Percentiles rank a stretch among this genome's conserved stretches.
Conservation (phyloP, 805 yeast genomes). For the Sugiyamaella marilandica region DNA sequence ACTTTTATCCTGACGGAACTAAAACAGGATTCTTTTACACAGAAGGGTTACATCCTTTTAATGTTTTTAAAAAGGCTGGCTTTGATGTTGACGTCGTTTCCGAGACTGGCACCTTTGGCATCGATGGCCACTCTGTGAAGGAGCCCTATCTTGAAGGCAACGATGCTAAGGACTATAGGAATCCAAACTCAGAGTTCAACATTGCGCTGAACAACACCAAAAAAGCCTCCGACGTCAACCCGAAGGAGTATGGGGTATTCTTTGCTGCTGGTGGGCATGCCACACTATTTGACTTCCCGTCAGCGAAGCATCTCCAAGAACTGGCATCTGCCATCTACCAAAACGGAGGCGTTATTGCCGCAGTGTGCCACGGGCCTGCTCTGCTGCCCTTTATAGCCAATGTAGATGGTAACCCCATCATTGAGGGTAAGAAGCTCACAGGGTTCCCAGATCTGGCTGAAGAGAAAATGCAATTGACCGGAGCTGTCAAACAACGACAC, state of each 20-base stretch:
- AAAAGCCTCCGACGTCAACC: constrained; percentile 45
- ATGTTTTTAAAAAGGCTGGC: constrained; percentile 44
- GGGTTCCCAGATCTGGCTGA: constrained; percentile 61
- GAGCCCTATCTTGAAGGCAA: constrained; percentile 41
- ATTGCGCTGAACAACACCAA: constrained; percentile 38
- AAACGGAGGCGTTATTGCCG: constrained; percentile 52
- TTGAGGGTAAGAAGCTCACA: constrained; percentile 51
- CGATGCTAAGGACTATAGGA: constrained; percentile 39
- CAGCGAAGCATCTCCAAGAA: constrained; percentile 42
- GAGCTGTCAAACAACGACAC: constrained; percentile 28
- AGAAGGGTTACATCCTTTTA: constrained; percentile 59
- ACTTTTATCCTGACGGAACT: constrained; percentile 52
- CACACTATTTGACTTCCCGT: constrained; percentile 53
- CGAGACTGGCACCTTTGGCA: constrained; percentile 54
- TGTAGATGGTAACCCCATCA: constrained; percentile 40
- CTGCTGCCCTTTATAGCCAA: constrained; percentile 44
- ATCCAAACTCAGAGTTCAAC: constrained; percentile 39
- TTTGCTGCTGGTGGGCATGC: constrained; percentile 69
- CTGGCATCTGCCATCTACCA: constrained; percentile 45
- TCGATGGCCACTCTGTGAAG: constrained; percentile 51
- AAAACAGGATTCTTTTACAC: constrained; percentile 57
- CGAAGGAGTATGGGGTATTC: constrained; percentile 48
- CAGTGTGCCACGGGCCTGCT: constrained; percentile 68
- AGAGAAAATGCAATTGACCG: constrained; percentile 29
- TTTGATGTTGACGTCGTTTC: constrained; percentile 53